phyloP scores from a whole-genome alignment of 495 filamentous ascomycete species.

The Choiromyces venosus region DNA sequence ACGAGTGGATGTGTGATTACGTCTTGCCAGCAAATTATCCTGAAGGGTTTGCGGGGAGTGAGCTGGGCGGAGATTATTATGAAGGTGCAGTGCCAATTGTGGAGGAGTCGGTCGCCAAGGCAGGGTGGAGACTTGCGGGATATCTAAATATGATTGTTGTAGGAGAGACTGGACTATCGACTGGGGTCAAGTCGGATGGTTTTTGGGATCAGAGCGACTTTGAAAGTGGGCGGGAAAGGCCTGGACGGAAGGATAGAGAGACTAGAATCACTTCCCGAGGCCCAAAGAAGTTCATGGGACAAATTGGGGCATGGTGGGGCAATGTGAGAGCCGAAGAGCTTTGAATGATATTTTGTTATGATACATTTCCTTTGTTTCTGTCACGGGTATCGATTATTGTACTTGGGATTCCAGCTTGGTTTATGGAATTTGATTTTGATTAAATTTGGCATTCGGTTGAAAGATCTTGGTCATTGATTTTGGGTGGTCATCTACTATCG shows the following conservation, averaged over 20 bases:
- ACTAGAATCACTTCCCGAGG: neutral
- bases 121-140: conserved; percentile 61
- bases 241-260: neutral
- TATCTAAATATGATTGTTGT: conserved; percentile 55
- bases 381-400: neutral
- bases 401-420: neutral
- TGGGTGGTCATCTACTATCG: neutral
- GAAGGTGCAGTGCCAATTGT: conserved; percentile 57
- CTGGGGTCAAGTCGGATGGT: neutral
- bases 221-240: neutral
- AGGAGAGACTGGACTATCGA: conserved; percentile 18
- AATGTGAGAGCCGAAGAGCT: conserved; percentile 1
- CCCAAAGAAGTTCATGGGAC: conserved; percentile 11
- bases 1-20: conserved; percentile 56
- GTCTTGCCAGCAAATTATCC: conserved; percentile 54
- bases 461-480: neutral
- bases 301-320: conserved; percentile 17
- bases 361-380: neutral
- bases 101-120: conserved; percentile 68
- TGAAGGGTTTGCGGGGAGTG: conserved; percentile 51
- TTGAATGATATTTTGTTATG: neutral
- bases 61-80: conserved; percentile 60
- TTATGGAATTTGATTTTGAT: neutral
- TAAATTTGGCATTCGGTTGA: neutral
- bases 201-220: neutral